Evolutionary conservation across 2,329 filamentous ascomycete genomes (phyloP), one percentile per base, ranked within the genome.

Genomic region (Cytospora paraplurivora): DNA sequence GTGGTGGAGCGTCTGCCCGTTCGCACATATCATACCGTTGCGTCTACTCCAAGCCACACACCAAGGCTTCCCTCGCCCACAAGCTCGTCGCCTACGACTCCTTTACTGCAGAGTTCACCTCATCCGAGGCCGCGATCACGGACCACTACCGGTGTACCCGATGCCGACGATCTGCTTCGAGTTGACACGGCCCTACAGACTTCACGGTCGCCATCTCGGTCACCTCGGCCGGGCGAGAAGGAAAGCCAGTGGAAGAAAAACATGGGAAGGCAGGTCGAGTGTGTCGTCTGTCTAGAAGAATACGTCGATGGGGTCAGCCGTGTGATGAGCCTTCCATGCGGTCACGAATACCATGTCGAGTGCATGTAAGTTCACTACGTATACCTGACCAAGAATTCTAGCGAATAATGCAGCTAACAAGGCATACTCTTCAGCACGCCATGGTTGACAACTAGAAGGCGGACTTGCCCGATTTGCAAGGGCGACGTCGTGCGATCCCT

Each of bases 381-480:
- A 52, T 17, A 33, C 11, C 33, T 56, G 19, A 27, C 50, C 27
- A 37, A 13, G 4, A 15, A 6, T 19, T 35, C 38, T 27, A 27
- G 50, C 7, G 32, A 21, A 57, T 63, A n/a, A 68, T 59, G 44
- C 66, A 38, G 67, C 73, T 71, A 70, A 71, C 66, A 27, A 13
- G 0, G 11, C 52, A 56, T 8, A 32, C 19, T 35, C 49, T 69
- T 27, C 68, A 97, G 93, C 73, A 98, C 95, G 5, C 95, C 95
- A 1, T 99, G 95, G 95, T 81, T 99, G 59, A 97, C 94, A 0
- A 98, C 93, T 17, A 88, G 94, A 56, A 90, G 95, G 67, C 89
- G 95, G 67, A 99, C 95, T n/a, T 99, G 95, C 71, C 95, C 95
- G 0, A 98, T 99, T 66, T 99, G 95, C 80, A 99, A 99, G 79